These are phyloP conservation scores for Wickerhamomyces ciferrii DNA, from an alignment of 805 yeast genomes.

Conservation along the genomic window DNA sequence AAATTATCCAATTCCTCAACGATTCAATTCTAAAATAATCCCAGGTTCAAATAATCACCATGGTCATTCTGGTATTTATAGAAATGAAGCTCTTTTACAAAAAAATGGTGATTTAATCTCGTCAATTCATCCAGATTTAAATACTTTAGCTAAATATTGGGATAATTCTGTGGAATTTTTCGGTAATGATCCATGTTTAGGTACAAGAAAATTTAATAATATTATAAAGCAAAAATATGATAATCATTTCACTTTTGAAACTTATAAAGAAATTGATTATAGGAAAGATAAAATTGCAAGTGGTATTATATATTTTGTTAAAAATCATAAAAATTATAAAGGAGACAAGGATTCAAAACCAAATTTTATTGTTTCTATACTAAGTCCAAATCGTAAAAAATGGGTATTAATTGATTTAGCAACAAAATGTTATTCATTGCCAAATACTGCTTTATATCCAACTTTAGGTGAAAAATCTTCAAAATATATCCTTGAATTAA, in stretches of 20 bases:
- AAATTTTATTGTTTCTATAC: conserved; percentile 46
- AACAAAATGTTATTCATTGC: conserved; percentile 45
- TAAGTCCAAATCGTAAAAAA: conserved; percentile 51
- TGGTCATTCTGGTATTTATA: conserved; percentile 7
- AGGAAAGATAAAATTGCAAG: conserved; percentile 32
- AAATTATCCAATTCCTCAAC: not conserved
- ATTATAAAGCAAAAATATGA: conserved; percentile 15
- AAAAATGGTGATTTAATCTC: conserved; percentile 11
- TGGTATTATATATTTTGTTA: conserved; percentile 28
- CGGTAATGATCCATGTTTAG: conserved; percentile 31
- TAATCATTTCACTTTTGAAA: conserved; percentile 17
- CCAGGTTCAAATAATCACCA: conserved; percentile 2
- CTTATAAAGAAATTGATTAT: conserved; percentile 26
- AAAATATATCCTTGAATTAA: conserved; percentile 51
- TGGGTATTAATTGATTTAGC: conserved; percentile 69
- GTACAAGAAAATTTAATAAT: conserved; percentile 23
- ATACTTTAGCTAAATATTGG: conserved; percentile 34
- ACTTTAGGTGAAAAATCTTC: conserved; percentile 55
- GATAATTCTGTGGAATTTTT: conserved; percentile 24
- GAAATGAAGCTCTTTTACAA: conserved; percentile 3
- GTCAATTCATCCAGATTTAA: conserved; percentile 30
- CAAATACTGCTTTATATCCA: conserved; percentile 47
- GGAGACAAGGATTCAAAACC: conserved; percentile 10
- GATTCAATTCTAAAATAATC: not conserved
- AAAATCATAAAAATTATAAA: conserved; percentile 12